phyloP scores from a whole-genome alignment of 371 early-diverging fungal species.

The Mucor ambiguus region DNA sequence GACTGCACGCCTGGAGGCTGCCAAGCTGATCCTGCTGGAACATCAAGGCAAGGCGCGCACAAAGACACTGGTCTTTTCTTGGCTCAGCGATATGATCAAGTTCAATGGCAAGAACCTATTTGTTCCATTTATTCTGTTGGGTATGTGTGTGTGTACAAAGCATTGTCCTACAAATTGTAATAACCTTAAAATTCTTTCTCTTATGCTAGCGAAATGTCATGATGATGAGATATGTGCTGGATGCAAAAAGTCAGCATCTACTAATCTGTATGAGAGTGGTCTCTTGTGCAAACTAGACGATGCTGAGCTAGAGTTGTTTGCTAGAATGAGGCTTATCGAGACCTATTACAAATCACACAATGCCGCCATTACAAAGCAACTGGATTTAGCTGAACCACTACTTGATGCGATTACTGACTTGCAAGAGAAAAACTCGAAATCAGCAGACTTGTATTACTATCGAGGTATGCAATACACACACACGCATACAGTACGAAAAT shows the following conservation, averaged over 20 bases:
- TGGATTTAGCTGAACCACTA: slow-evolving; percentile 8
- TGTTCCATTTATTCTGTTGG: slow-evolving; percentile 14
- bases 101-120: slow-evolving; percentile 19
- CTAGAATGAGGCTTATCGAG: slow-evolving; percentile 15
- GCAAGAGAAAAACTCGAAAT: neutral
- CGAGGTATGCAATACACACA: slow-evolving; percentile 12
- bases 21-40: slow-evolving; percentile 17
- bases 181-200: neutral
- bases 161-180: neutral
- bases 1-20: slow-evolving; percentile 18
- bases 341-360: slow-evolving; percentile 13
- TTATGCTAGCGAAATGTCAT: slow-evolving; percentile 22
- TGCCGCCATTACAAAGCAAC: neutral
- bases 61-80: slow-evolving; percentile 11
- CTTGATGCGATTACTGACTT: neutral
- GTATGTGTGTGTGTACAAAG: slow-evolving; percentile 10
- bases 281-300: slow-evolving; percentile 7
- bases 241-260: slow-evolving; percentile 8
- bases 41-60: slow-evolving; percentile 18
- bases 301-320: slow-evolving; percentile 9
- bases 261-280: slow-evolving; percentile 11
- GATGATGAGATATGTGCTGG: slow-evolving; percentile 22
- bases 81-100: slow-evolving; percentile 15
- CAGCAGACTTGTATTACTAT: slow-evolving; percentile 20
- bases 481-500: neutral